A percentile compares a stretch with the other conserved stretches of the same genome.
These are phyloP conservation scores for Heliocybe sulcata DNA, from an alignment of 1,284 basidiomycete genomes.

Conservation along the genomic window DNA sequence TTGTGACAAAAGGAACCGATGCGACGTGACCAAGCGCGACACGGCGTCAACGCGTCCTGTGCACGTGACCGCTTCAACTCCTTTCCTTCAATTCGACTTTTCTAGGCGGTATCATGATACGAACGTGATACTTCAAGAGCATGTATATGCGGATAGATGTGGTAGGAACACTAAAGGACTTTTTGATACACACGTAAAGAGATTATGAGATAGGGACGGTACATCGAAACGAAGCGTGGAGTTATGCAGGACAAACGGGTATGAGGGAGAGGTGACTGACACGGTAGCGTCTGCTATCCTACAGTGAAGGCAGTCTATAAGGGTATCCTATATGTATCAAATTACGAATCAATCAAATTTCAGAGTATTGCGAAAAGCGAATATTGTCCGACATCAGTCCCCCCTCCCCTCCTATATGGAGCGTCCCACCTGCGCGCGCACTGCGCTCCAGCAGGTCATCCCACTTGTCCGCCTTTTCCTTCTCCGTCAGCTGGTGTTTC, in stretches of 20 bases:
- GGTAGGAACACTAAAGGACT: too few species aligned
- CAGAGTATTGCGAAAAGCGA: slow-evolving; percentile 24
- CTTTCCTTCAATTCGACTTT: background rate
- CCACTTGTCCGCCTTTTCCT: slow-evolving; percentile 67
- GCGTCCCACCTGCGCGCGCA: slow-evolving; percentile 59
- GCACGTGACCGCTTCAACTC: background rate
- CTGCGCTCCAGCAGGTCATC: slow-evolving; percentile 57
- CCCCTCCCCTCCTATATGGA: slow-evolving; percentile 43
- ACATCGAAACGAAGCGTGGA: background rate
- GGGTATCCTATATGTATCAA: background rate
- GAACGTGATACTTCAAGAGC: too few species aligned
- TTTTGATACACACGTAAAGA: background rate
- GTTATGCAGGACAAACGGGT: background rate
- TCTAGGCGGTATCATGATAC: too few species aligned
- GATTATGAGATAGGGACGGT: background rate
- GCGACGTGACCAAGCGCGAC: slow-evolving; percentile 4
- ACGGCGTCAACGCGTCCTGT: background rate
- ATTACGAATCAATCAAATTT: background rate
- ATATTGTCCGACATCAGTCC: slow-evolving; percentile 37
- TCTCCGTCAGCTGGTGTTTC: slow-evolving; percentile 39
- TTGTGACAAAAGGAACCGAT: background rate
- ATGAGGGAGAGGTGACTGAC: background rate
- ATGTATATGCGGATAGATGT: too few species aligned
- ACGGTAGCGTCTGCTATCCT: background rate
- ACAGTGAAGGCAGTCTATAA: background rate